phyloP scores from a whole-genome alignment of 148 eudicot species.

The Camellia sinensis region DNA sequence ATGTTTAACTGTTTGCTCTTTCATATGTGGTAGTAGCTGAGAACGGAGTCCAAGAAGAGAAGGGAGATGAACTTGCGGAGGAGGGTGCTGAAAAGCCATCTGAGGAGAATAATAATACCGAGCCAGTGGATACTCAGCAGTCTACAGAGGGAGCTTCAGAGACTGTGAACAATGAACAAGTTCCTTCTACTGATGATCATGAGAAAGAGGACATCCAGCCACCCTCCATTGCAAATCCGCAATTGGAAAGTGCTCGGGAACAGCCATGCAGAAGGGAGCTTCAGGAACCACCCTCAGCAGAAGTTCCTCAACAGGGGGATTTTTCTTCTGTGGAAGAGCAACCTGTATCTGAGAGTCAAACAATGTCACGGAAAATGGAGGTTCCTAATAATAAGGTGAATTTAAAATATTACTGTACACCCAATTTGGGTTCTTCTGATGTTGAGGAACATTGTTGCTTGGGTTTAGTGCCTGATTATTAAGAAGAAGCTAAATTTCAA shows the following conservation, averaged over 20 bases:
- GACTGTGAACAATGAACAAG: conserved; percentile 15
- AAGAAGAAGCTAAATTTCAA: no score
- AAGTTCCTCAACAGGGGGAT: conserved; percentile 33
- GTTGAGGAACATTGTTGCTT: no score
- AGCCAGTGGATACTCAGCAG: conserved; percentile 24
- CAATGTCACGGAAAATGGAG: conserved; percentile 45
- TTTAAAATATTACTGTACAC: background rate
- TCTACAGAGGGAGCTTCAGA: background rate
- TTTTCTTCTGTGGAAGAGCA: conserved; percentile 28
- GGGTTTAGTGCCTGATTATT: no score
- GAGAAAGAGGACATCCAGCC: conserved; percentile 21
- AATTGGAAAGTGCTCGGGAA: conserved; percentile 26
- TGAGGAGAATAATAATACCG: conserved; percentile 16
- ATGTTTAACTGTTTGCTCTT: background rate
- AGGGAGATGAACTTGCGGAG: conserved; percentile 20
- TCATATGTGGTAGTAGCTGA: conserved; percentile 21
- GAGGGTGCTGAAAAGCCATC: conserved; percentile 26
- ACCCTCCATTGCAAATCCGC: conserved; percentile 22
- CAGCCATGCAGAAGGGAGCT: conserved; percentile 27
- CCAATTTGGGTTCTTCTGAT: no score
- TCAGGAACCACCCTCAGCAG: conserved; percentile 25
- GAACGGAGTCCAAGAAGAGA: conserved; percentile 50
- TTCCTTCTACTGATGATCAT: conserved; percentile 23
- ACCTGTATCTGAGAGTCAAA: conserved; percentile 35
- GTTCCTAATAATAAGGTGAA: conserved; percentile 89